Evolutionary conservation across 495 filamentous ascomycete genomes (phyloP), one percentile per base, ranked within the genome.

Genomic region (Sporormia fimetaria): DNA sequence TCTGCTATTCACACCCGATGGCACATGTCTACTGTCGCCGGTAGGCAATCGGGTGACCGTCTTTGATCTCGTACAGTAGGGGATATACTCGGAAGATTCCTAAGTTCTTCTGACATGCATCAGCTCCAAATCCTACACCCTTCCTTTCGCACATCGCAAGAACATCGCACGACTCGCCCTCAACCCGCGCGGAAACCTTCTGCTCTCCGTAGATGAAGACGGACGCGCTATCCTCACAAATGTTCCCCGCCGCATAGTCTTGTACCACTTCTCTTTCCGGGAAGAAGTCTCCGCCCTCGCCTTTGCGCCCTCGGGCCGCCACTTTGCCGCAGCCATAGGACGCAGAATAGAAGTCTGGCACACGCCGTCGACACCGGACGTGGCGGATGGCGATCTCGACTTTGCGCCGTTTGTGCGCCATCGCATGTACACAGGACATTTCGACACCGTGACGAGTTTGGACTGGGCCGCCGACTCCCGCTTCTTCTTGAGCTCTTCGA

Each of bases 1-100:
- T 60, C 74, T 98, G 44, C 73, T 94, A 52, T 98, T 94, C 68
- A 92, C 83, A 54, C 88, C 87, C 51, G 90, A 98, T 75, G 90
- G 90, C 51, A 88, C 82, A 50, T 87, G 83, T 63, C 71, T 98
- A 31, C 80, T 90, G 47, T 96, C 92, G n/a, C 90, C 90, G 17
- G 92, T 98, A 40, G 90, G 90, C 55, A 98, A 96, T 66, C 69
- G 84, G 56, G 84, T 98, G 35, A 83, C 90, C 2, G 81, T 95
- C 34, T 98, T 98, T 62, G 87, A 98, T 57, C 69, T 98, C 14
- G 79, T 94, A 42, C 86, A 95, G 87, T 94, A 73, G 51, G 76
- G n/a, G 64, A 8, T 35, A 12, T 22, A 26, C 7, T 30, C 28
- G 36, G 31, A 20, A 9, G 22, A 20, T 8, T n/a, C 14, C 30